phyloP scores from a whole-genome alignment of 176 grass and related monocot species.

The Oryza punctata region DNA sequence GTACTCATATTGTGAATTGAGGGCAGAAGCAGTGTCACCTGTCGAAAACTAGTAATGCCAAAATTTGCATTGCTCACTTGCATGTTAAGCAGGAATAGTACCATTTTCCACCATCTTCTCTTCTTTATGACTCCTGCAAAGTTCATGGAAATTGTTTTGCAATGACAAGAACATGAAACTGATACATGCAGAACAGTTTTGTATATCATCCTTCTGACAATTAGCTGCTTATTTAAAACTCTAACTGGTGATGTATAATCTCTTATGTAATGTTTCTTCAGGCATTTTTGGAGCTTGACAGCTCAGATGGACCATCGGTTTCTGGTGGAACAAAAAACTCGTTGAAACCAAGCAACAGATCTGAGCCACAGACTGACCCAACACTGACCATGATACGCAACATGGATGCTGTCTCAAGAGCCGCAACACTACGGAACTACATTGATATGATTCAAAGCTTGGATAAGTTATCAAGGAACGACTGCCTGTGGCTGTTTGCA shows the following conservation, averaged over 20 bases:
- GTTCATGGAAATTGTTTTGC: background rate
- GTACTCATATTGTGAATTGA: background rate
- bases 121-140: background rate
- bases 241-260: background rate
- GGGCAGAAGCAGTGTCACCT: background rate
- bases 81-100: background rate
- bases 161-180: background rate
- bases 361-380: conserved; percentile 47
- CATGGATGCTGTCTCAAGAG: conserved; percentile 71
- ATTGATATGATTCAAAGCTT: conserved; percentile 61
- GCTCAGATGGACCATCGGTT: conserved; percentile 30
- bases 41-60: background rate
- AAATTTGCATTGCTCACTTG: background rate
- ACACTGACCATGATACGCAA: conserved; percentile 48
- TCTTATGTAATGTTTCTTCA: conserved; percentile 24
- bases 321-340: background rate
- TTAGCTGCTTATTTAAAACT: background rate
- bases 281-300: conserved; percentile 51
- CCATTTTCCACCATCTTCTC: background rate
- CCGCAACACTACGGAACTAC: conserved; percentile 64
- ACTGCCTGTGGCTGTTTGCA: conserved; percentile 89
- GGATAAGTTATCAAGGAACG: conserved; percentile 55
- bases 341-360: conserved; percentile 31
- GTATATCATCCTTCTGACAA: background rate
- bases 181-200: background rate